Evolutionary conservation across 1,284 basidiomycete species (phyloP).

Genomic region (Naganishia sp.): DNA sequence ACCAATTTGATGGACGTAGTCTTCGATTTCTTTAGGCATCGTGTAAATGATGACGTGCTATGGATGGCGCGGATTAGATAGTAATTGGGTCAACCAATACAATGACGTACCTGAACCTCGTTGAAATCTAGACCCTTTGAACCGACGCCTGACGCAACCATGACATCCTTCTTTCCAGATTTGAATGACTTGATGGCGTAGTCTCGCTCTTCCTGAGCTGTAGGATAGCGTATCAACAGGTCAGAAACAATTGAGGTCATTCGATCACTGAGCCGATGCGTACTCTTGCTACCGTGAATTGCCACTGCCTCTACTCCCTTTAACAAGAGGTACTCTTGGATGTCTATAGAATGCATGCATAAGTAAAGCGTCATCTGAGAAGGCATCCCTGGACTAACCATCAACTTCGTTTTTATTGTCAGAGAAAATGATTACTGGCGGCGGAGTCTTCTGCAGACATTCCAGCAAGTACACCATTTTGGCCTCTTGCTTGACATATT

Average conservation of each 20-base stretch:
- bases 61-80: background rate
- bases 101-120: slow-evolving; percentile 93
- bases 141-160: slow-evolving; percentile 97
- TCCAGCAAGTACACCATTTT: slow-evolving; percentile 99
- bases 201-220: slow-evolving; percentile 97
- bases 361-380: background rate
- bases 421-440: slow-evolving; percentile 96
- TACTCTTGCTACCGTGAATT: slow-evolving; percentile 96
- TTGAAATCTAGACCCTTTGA: slow-evolving; percentile 98
- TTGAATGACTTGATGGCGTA: slow-evolving; percentile 99
- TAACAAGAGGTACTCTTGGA: slow-evolving; percentile 93
- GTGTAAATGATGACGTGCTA: slow-evolving; percentile 64
- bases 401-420: slow-evolving; percentile 99
- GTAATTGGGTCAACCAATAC: slow-evolving; percentile 8
- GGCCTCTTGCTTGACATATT: slow-evolving; percentile 98
- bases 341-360: slow-evolving; percentile 63
- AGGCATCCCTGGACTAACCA: slow-evolving; percentile 58
- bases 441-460: slow-evolving; percentile 96
- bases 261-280: slow-evolving; percentile 40
- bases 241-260: background rate
- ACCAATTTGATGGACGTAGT: slow-evolving; percentile 95
- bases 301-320: slow-evolving; percentile 98
- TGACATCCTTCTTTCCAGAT: slow-evolving; percentile 93
- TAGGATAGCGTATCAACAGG: slow-evolving; percentile 2
- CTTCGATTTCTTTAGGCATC: slow-evolving; percentile 98